These are phyloP conservation scores for Areca catechu DNA, from an alignment of 176 grass and related monocot genomes.

Conservation along the genomic window DNA sequence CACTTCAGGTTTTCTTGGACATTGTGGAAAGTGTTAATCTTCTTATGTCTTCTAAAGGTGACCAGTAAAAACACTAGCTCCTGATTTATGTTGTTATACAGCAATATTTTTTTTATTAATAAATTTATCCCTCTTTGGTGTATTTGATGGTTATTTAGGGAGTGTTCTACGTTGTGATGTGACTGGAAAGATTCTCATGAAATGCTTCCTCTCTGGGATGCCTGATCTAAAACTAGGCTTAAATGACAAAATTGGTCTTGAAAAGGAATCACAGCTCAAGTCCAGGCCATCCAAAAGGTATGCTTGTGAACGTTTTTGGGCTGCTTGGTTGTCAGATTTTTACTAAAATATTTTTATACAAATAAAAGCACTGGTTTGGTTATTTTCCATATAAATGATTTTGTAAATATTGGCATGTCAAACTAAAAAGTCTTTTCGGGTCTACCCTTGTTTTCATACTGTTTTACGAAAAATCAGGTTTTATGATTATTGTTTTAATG, in stretches of 20 bases:
- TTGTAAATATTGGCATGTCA: too few relatives aligned
- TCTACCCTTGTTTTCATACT: too few relatives aligned
- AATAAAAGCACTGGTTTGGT: too few relatives aligned
- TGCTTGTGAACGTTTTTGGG: too few relatives aligned
- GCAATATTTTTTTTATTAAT: conserved; percentile 1
- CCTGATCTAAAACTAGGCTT: conserved; percentile 92
- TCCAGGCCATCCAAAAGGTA: conserved; percentile 95
- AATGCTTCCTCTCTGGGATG: conserved; percentile 99
- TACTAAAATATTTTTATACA: too few relatives aligned
- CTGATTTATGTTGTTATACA: neutral
- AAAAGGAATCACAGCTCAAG: conserved; percentile 94
- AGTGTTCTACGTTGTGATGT: conserved; percentile 97
- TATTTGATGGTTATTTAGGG: conserved; percentile 30
- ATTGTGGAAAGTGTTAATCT: conserved; percentile 99
- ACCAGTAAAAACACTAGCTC: neutral
- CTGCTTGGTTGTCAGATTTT: too few relatives aligned
- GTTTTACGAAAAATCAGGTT: too few relatives aligned
- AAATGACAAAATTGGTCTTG: conserved; percentile 99
- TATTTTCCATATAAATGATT: too few relatives aligned
- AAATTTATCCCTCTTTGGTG: neutral
- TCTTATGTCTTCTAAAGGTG: conserved; percentile 99
- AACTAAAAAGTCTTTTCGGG: too few relatives aligned
- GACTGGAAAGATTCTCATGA: conserved; percentile 98
- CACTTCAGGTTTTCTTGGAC: conserved; percentile 93
- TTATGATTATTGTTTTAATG: too few relatives aligned